Evolutionary conservation across 345 rosid genomes (phyloP), one percentile per base, ranked within the genome.

Genomic region (Hypericum androsaemum): DNA sequence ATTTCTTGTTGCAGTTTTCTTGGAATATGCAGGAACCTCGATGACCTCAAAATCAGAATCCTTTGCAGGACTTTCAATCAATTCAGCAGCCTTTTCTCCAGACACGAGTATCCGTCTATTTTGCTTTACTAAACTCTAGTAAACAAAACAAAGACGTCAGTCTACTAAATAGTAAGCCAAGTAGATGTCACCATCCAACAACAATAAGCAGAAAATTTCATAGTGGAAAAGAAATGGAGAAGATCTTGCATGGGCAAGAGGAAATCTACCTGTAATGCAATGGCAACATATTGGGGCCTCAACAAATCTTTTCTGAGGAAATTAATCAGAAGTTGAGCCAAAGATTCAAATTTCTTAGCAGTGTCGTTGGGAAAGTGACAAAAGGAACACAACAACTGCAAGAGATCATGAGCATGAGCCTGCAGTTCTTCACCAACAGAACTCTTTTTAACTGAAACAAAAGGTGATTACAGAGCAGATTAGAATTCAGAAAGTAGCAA

Each of bases 371-470:
- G 87, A 69, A 78, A 80, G 63, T 69, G 76, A 70, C 94, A 88
- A 56, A 88, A 88, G 59, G 89, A 81, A 56, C 96, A 88, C 40
- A 88, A 72, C 72, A 92, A 74, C 41, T 67, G 77, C 84, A 76
- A 70, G 6, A 92, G 84, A 53, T 68, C 84, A 66, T 64, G 79
- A 47, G 95, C 77, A 75, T 63, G 71, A 65, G 82, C 74, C 72
- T 66, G 71, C 64, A 92, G 75, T 62, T 80, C 80, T 64, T 84
- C 69, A 47, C 84, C 67, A 12, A 52, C 75, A 44, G 43, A 63
- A 64, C 86, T 59, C 60, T 74, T 82, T 78, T 78, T 81, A 63
- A 75, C 97, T 89, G 78, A 53, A 59, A 36, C 72, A 66, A 13
- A 66, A 53, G 15, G 58, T 47, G 39, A 59, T 32, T 54, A 47